These are phyloP conservation scores for Cicer cuneatum DNA, from an alignment of 306 rosid genomes.

Conservation along the genomic window DNA sequence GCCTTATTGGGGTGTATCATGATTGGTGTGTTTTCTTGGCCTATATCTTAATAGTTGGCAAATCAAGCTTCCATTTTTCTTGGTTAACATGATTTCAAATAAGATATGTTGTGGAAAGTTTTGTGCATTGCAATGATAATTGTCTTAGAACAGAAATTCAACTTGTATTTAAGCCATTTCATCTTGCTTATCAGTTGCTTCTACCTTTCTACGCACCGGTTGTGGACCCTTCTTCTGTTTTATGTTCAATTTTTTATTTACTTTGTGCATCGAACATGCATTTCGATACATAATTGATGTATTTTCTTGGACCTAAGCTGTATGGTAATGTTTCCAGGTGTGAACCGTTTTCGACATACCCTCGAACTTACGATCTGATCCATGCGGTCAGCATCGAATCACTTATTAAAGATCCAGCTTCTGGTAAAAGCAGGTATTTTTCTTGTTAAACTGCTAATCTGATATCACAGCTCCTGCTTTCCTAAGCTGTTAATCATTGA, in stretches of 20 bases:
- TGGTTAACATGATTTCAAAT: conserved; percentile 5
- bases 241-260: background rate
- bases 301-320: conserved; percentile 45
- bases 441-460: conserved; percentile 24
- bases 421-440: conserved; percentile 75
- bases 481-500: conserved; percentile 27
- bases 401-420: conserved; percentile 66
- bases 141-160: conserved; percentile 21
- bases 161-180: background rate
- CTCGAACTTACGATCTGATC: conserved; percentile 89
- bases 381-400: conserved; percentile 83
- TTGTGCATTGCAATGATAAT: conserved; percentile 24
- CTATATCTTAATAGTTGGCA: background rate
- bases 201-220: too few species aligned
- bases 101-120: background rate
- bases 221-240: conserved; percentile 12
- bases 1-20: conserved; percentile 89
- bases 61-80: background rate
- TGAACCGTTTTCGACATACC: conserved; percentile 97
- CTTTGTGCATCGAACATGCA: conserved; percentile 4
- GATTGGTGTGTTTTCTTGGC: conserved; percentile 75
- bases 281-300: conserved; percentile 19
- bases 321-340: conserved; percentile 68
- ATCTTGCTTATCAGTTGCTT: too few species aligned
- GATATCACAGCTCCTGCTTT: background rate